Base-by-base conservation (phyloP, 331 rosid genomes). In the Rhamnella rubrinervis region DNA sequence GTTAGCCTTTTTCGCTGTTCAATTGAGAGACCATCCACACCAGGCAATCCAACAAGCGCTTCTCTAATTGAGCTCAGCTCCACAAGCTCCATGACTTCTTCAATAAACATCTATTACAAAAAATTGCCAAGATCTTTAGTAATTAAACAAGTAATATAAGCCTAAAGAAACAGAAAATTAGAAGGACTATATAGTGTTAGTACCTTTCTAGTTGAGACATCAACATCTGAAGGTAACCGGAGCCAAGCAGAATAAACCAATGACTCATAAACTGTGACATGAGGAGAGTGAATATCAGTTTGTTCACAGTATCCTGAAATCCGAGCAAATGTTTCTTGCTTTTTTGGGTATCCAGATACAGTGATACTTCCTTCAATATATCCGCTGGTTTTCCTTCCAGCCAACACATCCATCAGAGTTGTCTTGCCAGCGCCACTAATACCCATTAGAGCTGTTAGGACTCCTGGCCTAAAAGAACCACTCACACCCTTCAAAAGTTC, bases 391-490 rank as follows among this genome's bases (percentile, higher is more conserved):
- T 90, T 93, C 71, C 98, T 76, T 65, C 98, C 98, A 3, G 96
- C 84, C 75, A 93, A 71, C 40, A 93, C 98, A 72, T 93, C 98
- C 96, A 90, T 78, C 52, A 93, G 78, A 68, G 98, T 93, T 17
- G 98, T 93, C 86, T 90, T 93, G 15, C 98, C 98, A 20, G 98
- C 97, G 6, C 97, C 98, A 71, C 98, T 93, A 35, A 88, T 79
- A 39, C 98, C 98, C 97, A 93, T 93, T 52, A 93, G 86, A 68
- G 98, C 98, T 67, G 98, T 93, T 10, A 93, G 81, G 59, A 90
- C 86, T 37, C 98, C 97, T 37, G 97, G 96, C 80, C 96, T 83
- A 72, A 93, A 88, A 21, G 96, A 83, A 68, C 98, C 98, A 61
- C 78, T 86, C 68, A 92, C 87, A 61, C 96, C 92, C 77, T 86